Evolutionary conservation across 2,329 filamentous ascomycete genomes (phyloP), one percentile per base, ranked within the genome.

Genomic region (Diaporthe australafricana): DNA sequence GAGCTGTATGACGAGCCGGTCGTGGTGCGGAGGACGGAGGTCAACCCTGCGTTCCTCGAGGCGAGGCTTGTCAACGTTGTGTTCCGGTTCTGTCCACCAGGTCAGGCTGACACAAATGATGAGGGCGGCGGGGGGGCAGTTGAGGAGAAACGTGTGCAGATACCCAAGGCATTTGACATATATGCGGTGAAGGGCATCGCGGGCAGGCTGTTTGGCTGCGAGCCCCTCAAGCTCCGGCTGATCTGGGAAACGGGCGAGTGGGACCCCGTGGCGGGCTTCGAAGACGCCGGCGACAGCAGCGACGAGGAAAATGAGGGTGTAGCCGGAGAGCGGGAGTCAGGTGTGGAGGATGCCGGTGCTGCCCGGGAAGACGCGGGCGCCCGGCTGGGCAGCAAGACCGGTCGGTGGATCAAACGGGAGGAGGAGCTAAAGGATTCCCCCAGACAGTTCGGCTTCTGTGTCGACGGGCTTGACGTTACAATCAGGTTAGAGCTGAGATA

Each of bases 171-270:
- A 0, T 92, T 93, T 77, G 92, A 95, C 76, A 90, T 95, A 7
- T 98, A 98, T 77, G 88, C 91, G 3, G 88, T 98, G 20, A 93
- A 96, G 78, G 93, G 94, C 0, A 86, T 97, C 11, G 92, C 94
- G 0, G 92, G 91, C 0, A 91, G 89, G 75, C 80, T 92, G n/a
- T 94, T 97, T 77, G 85, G 83, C 1, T 76, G 93, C 14, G 82
- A 86, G 57, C 93, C 94, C 0, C 85, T 94, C 74, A 83, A 83
- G 52, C 83, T 96, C 73, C 87, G 86, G 50, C 81, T 98, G 62
- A 84, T 96, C 0, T 97, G 94, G 93, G 94, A 98, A 83, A 98
- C 95, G 11, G 94, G 94, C 25, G 95, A 98, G 81, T 94, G 93
- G 90, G 94, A 98, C 80, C 94, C 94, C 0, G 91, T 94, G 0